Percentiles rank a stretch among this genome's conserved stretches.
These are phyloP conservation scores for Ramalina peruviana DNA, from an alignment of 495 filamentous ascomycete genomes.

Conservation along the genomic window DNA sequence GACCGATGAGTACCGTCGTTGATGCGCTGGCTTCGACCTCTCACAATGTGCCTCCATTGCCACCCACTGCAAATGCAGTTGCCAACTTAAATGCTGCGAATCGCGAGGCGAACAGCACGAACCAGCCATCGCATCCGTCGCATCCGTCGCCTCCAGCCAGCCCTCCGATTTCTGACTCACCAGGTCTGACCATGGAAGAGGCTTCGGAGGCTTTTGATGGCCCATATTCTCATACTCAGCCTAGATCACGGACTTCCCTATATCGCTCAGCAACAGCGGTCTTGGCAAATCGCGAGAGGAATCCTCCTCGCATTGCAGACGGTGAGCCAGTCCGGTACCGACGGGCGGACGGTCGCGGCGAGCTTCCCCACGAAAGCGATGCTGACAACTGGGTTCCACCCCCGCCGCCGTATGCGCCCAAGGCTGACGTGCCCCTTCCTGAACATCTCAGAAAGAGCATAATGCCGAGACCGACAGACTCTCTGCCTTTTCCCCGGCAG, in stretches of 20 bases:
- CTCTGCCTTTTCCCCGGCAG: background rate
- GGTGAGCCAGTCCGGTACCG: constrained; percentile 15
- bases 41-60: constrained; percentile 4
- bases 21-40: constrained; percentile 13
- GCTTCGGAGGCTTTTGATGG: constrained; percentile 33
- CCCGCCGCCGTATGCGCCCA: constrained; percentile 71
- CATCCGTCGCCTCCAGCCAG: background rate
- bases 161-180: background rate
- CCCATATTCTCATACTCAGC: constrained; percentile 67
- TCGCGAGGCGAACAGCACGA: background rate
- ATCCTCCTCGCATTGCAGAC: constrained; percentile 30
- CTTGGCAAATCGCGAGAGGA: constrained; percentile 49
- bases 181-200: constrained; percentile 13
- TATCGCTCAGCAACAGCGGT: constrained; percentile 68
- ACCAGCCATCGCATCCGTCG: background rate
- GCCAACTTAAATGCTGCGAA: constrained; percentile 4
- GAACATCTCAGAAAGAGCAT: constrained; percentile 30
- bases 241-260: constrained; percentile 61
- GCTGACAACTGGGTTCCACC: constrained; percentile 89
- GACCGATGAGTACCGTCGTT: constrained; percentile 7
- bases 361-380: constrained; percentile 76
- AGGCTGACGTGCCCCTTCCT: constrained; percentile 47
- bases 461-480: constrained; percentile 12
- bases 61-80: constrained; percentile 11
- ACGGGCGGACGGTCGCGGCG: constrained; percentile 47